Base-by-base conservation (phyloP, 371 early-diverging fungal genomes). In the Mortierella sp. region DNA sequence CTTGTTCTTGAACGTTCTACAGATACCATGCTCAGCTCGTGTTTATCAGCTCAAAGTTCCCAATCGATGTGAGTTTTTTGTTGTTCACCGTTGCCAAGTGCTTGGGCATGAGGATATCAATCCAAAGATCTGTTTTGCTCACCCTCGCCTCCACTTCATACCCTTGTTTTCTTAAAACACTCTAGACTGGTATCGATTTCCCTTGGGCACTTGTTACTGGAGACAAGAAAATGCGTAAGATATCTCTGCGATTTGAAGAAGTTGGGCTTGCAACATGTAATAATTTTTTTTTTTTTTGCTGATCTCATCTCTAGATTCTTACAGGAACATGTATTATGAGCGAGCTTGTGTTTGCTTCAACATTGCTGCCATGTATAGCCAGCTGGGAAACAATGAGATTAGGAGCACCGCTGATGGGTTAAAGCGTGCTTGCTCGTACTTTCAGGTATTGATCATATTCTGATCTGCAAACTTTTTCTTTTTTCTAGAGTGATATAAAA, bases 11-110 rank as follows among this genome's bases (percentile, higher is more conserved):
- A 20, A 10, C 9, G 1, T 18, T n/a, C n/a, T 11, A 32, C 60
- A 91, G 93, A 77, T 96, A 96, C 83, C 94, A 93, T 84, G 94
- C 90, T 4, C 97, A 96, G 74, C 88, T 96, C 54, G 89, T 91
- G n/a, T 93, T 93, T 71, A 89, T 95, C 47, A 86, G 92, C 54
- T 87, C 93, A 60, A 96, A 95, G 83, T 97, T 97, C 72, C 94
- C 94, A 11, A 93, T 95, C 37, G 94, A 95, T 84, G 94, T 94
- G 84, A 72, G 89, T 83, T 71, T n/a, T 18, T 16, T 28, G 20
- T 37, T n/a, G 12, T 24, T 68, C 30, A 5, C 52, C 32, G 9
- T 18, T 16, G 37, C 18, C 37, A 60, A 14, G 28, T n/a, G 43
- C 10, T 43, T 14, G 10, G 14, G 9, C 10, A 43, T 43, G 14